Evolutionary conservation across 2,329 filamentous ascomycete species (phyloP), one percentile per base, ranked within the genome.

Genomic region (Ceratocystis destructans): DNA sequence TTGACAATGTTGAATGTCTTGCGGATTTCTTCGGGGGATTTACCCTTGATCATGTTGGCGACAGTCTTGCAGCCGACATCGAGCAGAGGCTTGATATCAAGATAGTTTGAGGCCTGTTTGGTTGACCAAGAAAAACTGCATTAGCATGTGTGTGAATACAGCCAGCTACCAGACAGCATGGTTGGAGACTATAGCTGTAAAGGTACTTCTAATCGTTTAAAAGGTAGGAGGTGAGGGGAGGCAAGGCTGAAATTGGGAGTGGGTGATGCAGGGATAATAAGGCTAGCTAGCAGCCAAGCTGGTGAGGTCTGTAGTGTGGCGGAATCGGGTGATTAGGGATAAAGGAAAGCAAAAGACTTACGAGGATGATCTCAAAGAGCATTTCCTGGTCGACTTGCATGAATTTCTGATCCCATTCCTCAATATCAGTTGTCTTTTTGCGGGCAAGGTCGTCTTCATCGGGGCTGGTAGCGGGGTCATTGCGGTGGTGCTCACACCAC

Each of bases 1-100:
- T 99, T 99, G 73, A 95, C 94, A 73, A 99, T 99, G 80, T 99
- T 99, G 82, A 99, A 99, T 0, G 94, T 99, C 83, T 97, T 99
- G 64, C 94, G 89, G 73, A 99, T 99, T 80, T 99, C 94, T 76
- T 99, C 94, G 2, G 94, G 94, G 0, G 91, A 96, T 83, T 99
- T 99, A 79, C 94, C 94, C 88, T 99, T 99, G 82, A 99, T 99
- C 94, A 99, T 99, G 79, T 99, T 99, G 69, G 94, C 94, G 17
- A 99, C 94, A 0, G 94, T 99, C 85, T 99, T 99, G 85, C 94
- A 99, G 69, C 94, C 94, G 68, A 97, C 93, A 70, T 99, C 94
- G 33, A 99, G 87, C 1, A 99, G 88, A 1, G 91, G 88, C 83
- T 97, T 99, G 81, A 99, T 99, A 71, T 99, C 94, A 68, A 99